Percentiles rank a stretch among this genome's conserved stretches.
Evolutionary conservation across 192 early-diverging fungal species (phyloP).

Genomic region (Coemansia sp.): DNA sequence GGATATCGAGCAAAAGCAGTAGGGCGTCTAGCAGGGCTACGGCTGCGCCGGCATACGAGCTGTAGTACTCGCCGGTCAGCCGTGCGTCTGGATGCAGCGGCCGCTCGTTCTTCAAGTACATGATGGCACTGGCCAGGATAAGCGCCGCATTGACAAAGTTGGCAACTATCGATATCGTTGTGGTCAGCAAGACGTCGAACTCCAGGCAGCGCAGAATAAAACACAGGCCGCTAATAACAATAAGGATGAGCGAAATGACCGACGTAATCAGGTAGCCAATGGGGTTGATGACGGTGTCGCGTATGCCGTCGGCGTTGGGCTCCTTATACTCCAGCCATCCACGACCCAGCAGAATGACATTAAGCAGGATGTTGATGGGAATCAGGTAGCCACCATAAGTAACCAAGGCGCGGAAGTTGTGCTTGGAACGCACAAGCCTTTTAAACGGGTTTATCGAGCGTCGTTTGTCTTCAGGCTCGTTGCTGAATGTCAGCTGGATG

Average conservation of each 20-base stretch:
- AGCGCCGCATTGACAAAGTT: slow-evolving; percentile 45
- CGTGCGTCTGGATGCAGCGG: slow-evolving; percentile 39
- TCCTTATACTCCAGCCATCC: slow-evolving; percentile 43
- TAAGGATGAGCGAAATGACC: slow-evolving; percentile 42
- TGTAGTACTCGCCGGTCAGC: slow-evolving; percentile 50
- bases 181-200: slow-evolving; percentile 42
- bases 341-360: slow-evolving; percentile 47
- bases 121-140: slow-evolving; percentile 44
- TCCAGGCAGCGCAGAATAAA: slow-evolving; percentile 52
- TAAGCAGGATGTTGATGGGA: slow-evolving; percentile 51
- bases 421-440: slow-evolving; percentile 39
- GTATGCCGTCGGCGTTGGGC: slow-evolving; percentile 10
- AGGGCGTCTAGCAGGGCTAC: slow-evolving; percentile 44
- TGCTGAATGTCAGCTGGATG: slow-evolving; percentile 45
- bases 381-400: slow-evolving; percentile 50
- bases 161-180: slow-evolving; percentile 28
- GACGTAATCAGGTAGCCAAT: slow-evolving; percentile 41
- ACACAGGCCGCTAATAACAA: slow-evolving; percentile 41
- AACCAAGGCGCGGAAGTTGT: slow-evolving; percentile 53
- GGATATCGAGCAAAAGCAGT: slow-evolving; percentile 35
- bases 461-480: slow-evolving; percentile 4
- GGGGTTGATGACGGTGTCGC: slow-evolving; percentile 33
- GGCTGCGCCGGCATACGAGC: slow-evolving; percentile 44
- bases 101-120: slow-evolving; percentile 38
- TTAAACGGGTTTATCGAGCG: slow-evolving; percentile 26